These are phyloP conservation scores for Apodospora peruviana DNA, from an alignment of 495 filamentous ascomycete genomes.

Conservation along the genomic window DNA sequence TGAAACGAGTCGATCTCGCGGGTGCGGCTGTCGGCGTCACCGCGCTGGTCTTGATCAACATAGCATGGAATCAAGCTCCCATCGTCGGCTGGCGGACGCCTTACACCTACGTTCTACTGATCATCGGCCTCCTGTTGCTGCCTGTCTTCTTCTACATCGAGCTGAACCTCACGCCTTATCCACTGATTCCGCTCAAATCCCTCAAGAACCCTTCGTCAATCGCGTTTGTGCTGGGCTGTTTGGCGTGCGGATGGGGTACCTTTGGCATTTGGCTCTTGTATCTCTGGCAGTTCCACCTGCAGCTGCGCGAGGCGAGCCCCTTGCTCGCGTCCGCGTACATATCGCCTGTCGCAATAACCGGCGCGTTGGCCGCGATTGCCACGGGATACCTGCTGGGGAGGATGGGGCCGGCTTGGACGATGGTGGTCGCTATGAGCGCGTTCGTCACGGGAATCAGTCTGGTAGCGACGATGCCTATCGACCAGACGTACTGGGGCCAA, in stretches of 20 bases:
- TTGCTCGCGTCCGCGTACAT: constrained; percentile 44
- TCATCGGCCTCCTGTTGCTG: constrained; percentile 48
- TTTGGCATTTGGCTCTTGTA: constrained; percentile 62
- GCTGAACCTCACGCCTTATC: constrained; percentile 31
- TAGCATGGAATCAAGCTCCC: constrained; percentile 56
- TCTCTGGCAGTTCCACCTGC: constrained; percentile 47
- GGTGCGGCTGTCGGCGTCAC: constrained; percentile 48
- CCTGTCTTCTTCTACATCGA: constrained; percentile 49
- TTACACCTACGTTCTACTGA: constrained; percentile 50
- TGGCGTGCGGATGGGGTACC: constrained; percentile 54
- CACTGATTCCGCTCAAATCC: constrained; percentile 49
- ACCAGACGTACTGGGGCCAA: constrained; percentile 41
- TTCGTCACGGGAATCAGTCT: constrained; percentile 43
- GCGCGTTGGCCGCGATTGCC: constrained; percentile 42
- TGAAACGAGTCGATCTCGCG: constrained; percentile 39
- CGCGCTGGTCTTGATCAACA: constrained; percentile 54
- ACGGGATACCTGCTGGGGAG: constrained; percentile 42
- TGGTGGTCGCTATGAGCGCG: constrained; percentile 43
- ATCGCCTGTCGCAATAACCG: constrained; percentile 38
- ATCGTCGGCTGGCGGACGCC: constrained; percentile 52
- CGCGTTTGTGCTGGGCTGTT: constrained; percentile 48
- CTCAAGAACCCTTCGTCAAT: constrained; percentile 44
- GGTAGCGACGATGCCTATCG: constrained; percentile 40
- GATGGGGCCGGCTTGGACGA: constrained; percentile 40
- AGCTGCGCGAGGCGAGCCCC: constrained; percentile 36